Percentiles rank a stretch among this genome's conserved stretches.
Evolutionary conservation across 805 yeast genomes (phyloP).

Genomic region (Spathaspora gorwiae): DNA sequence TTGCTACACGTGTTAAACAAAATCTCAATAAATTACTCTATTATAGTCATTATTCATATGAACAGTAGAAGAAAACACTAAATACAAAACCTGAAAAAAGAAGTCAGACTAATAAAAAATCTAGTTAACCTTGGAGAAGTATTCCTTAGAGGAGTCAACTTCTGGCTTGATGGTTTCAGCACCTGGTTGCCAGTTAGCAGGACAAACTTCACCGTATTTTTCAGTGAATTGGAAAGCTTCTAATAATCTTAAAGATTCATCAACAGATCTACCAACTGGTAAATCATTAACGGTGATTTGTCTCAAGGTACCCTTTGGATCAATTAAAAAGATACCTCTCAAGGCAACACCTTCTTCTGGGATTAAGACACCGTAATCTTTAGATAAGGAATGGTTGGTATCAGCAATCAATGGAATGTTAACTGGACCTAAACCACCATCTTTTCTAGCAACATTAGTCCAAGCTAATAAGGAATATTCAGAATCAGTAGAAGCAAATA

Average conservation of each 20-base stretch:
- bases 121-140: conserved; percentile 86
- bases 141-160: conserved; percentile 83
- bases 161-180: conserved; percentile 75
- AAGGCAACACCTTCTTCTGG: conserved; percentile 96
- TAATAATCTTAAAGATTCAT: conserved; percentile 93
- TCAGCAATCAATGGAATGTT: conserved; percentile 94
- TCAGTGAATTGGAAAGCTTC: conserved; percentile 99
- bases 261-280: conserved; percentile 99
- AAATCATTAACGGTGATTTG: conserved; percentile 97
- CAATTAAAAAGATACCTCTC: conserved; percentile 97
- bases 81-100: too few species aligned
- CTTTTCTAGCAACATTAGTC: conserved; percentile 95
- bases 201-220: conserved; percentile 98
- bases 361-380: conserved; percentile 94
- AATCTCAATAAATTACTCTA: too few species aligned
- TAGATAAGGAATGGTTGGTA: conserved; percentile 91
- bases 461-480: conserved; percentile 97
- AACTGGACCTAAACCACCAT: conserved; percentile 97
- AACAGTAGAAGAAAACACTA: too few species aligned
- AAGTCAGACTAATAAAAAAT: too few species aligned
- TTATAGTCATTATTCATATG: too few species aligned
- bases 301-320: conserved; percentile 92
- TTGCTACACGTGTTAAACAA: too few species aligned
- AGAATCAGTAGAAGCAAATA: conserved; percentile 97
- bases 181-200: conserved; percentile 96